Conservation (phyloP, 2,329 filamentous ascomycete species). For the Aspergillus candidus region DNA sequence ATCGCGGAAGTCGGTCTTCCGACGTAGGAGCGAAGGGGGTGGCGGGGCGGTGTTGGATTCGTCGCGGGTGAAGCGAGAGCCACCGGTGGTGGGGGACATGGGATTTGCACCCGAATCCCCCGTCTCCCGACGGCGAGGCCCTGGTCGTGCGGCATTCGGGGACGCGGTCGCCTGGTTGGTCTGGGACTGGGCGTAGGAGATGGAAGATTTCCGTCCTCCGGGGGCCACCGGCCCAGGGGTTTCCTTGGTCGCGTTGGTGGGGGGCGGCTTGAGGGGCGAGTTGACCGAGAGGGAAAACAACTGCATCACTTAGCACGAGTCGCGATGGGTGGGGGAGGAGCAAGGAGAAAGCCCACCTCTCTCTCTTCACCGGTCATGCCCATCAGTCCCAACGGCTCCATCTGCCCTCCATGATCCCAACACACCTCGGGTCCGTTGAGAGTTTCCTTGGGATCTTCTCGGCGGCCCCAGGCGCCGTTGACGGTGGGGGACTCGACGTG, state of each 20-base stretch:
- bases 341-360: conserved; percentile 45
- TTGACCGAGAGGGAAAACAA: conserved; percentile 83
- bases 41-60: conserved; percentile 54
- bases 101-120: conserved; percentile 58
- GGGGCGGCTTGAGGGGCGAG: conserved; percentile 81
- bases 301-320: conserved; percentile 43
- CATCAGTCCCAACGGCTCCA: conserved; percentile 64
- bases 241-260: conserved; percentile 60
- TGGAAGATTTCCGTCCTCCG: conserved; percentile 68
- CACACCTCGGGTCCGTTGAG: conserved; percentile 83
- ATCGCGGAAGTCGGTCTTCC: conserved; percentile 58
- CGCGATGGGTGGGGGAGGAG: conserved; percentile 1
- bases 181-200: conserved; percentile 61
- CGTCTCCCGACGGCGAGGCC: conserved; percentile 76
- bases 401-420: conserved; percentile 70
- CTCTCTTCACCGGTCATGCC: conserved; percentile 65
- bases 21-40: conserved; percentile 54
- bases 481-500: conserved; percentile 59
- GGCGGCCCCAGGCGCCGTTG: conserved; percentile 68
- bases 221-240: conserved; percentile 27
- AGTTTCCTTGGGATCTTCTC: conserved; percentile 64
- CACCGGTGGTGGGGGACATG: conserved; percentile 42
- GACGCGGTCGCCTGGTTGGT: conserved; percentile 65
- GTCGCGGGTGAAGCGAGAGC: conserved; percentile 43
- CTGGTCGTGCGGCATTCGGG: conserved; percentile 66